Conservation (phyloP, 1,284 basidiomycete genomes). For the Leccinum angustisporum region DNA sequence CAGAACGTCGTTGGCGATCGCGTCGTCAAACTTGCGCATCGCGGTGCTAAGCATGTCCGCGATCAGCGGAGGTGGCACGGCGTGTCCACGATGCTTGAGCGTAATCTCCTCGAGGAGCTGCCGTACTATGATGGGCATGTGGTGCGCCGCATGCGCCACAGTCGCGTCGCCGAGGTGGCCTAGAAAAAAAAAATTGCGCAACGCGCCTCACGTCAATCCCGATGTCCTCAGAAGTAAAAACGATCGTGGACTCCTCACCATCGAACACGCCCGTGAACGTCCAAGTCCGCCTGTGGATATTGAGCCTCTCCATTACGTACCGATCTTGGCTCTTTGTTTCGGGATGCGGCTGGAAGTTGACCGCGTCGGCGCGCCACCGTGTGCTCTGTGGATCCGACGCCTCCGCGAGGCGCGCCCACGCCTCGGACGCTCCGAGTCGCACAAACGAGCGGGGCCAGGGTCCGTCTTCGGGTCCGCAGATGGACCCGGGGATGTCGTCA, state of each 20-base stretch:
- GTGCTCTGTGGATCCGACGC: conserved; percentile 49
- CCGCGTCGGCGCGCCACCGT: conserved; percentile 49
- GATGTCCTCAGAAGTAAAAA: not conserved
- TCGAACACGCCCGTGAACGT: conserved; percentile 68
- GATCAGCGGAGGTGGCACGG: conserved; percentile 45
- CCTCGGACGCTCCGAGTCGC: conserved; percentile 44
- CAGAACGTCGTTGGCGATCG: conserved; percentile 63
- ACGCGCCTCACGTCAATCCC: conserved; percentile 1
- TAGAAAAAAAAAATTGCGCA: not conserved
- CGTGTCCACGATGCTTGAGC: conserved; percentile 36
- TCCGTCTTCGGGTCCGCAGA: conserved; percentile 58
- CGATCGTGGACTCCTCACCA: conserved; percentile 47
- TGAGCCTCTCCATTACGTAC: conserved; percentile 56
- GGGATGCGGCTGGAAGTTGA: conserved; percentile 63
- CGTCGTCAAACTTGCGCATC: conserved; percentile 62
- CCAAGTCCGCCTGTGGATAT: conserved; percentile 58
- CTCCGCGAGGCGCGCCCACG: conserved; percentile 48
- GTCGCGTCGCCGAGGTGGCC: conserved; percentile 70
- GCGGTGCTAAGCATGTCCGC: conserved; percentile 54
- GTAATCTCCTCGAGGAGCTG: conserved; percentile 51
- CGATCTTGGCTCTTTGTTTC: conserved; percentile 55
- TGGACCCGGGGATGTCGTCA: conserved; percentile 56
- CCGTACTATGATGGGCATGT: conserved; percentile 65
- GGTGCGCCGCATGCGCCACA: conserved; percentile 63
- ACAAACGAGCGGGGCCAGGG: conserved; percentile 61